phyloP scores from a whole-genome alignment of 306 rosid species.

The Vigna unguiculata region DNA sequence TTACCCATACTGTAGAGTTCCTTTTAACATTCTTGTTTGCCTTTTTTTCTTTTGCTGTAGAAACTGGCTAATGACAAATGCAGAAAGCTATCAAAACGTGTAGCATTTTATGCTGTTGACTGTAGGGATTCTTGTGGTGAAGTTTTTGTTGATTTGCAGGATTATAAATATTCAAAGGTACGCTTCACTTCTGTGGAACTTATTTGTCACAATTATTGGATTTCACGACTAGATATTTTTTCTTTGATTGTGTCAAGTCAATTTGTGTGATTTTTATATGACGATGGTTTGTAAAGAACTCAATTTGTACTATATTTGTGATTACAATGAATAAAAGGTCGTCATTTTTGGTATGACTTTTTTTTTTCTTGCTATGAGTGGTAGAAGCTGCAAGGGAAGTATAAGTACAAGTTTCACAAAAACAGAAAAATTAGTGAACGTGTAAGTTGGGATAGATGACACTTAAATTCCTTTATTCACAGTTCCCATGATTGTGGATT shows the following conservation, averaged over 20 bases:
- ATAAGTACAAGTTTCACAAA: background rate
- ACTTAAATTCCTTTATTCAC: background rate
- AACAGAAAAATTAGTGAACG: background rate
- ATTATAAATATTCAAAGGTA: constrained; percentile 84
- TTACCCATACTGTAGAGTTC: constrained; percentile 2
- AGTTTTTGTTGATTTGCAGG: constrained; percentile 91
- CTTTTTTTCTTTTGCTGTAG: constrained; percentile 52
- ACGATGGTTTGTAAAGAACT: background rate
- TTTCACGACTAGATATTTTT: constrained; percentile 25
- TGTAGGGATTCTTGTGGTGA: constrained; percentile 97
- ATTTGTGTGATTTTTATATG: background rate
- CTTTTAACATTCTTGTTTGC: constrained; percentile 27
- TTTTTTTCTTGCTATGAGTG: constrained; percentile 12
- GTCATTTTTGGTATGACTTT: background rate
- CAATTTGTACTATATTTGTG: background rate
- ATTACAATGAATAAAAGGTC: background rate
- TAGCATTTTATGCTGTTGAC: constrained; percentile 88
- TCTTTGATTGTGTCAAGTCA: background rate
- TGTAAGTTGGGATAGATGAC: constrained; percentile 5
- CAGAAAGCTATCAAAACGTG: constrained; percentile 72
- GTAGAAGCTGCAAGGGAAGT: background rate
- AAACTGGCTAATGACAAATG: constrained; percentile 83
- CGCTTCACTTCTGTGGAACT: background rate
- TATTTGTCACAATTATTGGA: background rate
- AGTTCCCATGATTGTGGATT: background rate